Conservation (phyloP, 2,329 filamentous ascomycete genomes). For the Fusarium floridanum region DNA sequence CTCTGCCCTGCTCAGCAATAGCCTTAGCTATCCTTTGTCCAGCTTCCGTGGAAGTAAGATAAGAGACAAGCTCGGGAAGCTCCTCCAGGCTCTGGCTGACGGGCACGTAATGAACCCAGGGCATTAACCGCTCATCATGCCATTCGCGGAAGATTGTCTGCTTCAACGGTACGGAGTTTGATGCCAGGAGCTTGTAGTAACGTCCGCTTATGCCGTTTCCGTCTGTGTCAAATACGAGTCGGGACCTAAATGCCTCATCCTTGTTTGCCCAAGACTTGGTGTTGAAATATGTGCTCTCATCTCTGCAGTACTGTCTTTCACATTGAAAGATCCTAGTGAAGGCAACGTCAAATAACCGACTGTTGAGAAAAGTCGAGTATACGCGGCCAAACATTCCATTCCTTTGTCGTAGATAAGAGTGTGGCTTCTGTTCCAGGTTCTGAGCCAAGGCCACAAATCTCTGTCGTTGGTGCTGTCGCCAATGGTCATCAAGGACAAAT, state of each 20-base stretch:
- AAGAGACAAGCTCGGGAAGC: constrained; percentile 64
- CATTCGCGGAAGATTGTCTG: constrained; percentile 67
- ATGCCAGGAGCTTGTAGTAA: constrained; percentile 64
- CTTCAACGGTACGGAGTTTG: constrained; percentile 62
- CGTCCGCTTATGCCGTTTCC: constrained; percentile 69
- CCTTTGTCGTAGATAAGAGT: constrained; percentile 51
- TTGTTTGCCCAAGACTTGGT: constrained; percentile 50
- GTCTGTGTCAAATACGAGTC: constrained; percentile 65
- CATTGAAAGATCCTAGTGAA: constrained; percentile 64
- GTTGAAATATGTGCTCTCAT: constrained; percentile 50
- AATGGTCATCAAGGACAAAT: constrained; percentile 50
- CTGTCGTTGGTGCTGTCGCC: constrained; percentile 62
- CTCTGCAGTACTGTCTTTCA: constrained; percentile 51
- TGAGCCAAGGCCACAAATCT: constrained; percentile 57
- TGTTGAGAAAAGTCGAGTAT: constrained; percentile 51
- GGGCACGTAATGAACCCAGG: constrained; percentile 70
- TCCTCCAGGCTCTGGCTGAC: constrained; percentile 64
- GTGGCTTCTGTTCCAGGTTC: constrained; percentile 42
- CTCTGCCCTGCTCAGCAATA: constrained; percentile 66
- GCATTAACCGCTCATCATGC: constrained; percentile 68
- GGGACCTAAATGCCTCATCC: constrained; percentile 53
- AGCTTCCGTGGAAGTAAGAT: constrained; percentile 57
- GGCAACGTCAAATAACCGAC: constrained; percentile 57
- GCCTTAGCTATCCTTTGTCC: constrained; percentile 62
- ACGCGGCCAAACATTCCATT: constrained; percentile 32